Base-by-base conservation (phyloP, 2,329 filamentous ascomycete genomes). In the Huntiella moniliformis region DNA sequence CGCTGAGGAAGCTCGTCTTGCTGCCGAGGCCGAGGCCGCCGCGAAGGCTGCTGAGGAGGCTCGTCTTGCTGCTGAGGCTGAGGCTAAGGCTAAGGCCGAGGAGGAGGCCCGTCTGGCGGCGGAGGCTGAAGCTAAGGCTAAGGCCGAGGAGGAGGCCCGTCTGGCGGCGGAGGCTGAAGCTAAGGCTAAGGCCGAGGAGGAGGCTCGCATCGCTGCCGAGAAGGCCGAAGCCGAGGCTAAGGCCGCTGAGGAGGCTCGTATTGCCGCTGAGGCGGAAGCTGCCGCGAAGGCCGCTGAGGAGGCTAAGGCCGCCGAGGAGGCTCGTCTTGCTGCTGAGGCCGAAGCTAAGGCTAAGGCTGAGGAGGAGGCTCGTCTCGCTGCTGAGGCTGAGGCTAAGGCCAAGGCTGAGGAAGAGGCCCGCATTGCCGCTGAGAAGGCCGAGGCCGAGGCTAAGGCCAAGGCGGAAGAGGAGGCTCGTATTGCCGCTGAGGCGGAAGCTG, bases 401-500 rank as follows among this genome's bases (percentile, higher is more conserved):
- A 49, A 53, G 44, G 35, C 54, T 3, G 45, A 52, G 15, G 16
- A 45, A 4, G 50, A 54, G 38, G 48, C 18, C 18, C 18, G 18
- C 6, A 3, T 22, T n/a, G 81, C 84, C 57, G 79, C 82, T 7
- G 77, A 77, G 53, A 77, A 70, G 34, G 67, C 75, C 82, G 54
- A 86, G 86, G 71, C 73, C 71, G 48, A 22, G 11, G 34, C 32
- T 11, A 41, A 42, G 8, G 42, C 5, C 10, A 41, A 42, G 8
- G 42, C 5, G 1, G 18, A 22, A 22, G 18, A 22, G 18, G 18
- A 22, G 18, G 18, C 18, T 22, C 18, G 18, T 22, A 1, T 22
- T 85, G 63, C 68, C 84, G 47, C 52, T 12, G 41, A 51, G 46
- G 46, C 53, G 15, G 53, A 55, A 41, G 45, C 54, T 31, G 32